Conservation (phyloP, 202 grass and related monocot genomes). For the Bolboschoenoplectus hybrid region DNA sequence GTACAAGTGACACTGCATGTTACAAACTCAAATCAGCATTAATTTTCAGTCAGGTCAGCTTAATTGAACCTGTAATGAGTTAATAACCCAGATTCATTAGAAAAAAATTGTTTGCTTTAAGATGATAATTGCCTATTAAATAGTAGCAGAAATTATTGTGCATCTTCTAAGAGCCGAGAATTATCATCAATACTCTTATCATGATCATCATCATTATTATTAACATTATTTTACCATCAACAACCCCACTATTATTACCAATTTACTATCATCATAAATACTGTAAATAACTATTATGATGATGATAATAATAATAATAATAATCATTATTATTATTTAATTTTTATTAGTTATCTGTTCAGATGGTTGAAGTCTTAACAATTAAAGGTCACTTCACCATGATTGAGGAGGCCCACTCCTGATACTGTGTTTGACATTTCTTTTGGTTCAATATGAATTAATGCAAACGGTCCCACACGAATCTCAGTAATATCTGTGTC, state of each 20-base stretch:
- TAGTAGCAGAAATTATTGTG: neutral
- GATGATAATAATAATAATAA: neutral
- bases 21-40: neutral
- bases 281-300: neutral
- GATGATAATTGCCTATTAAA: neutral
- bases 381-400: neutral
- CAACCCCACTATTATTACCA: neutral
- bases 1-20: neutral
- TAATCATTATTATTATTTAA: neutral
- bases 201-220: neutral
- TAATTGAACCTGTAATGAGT: neutral
- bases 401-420: neutral
- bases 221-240: neutral
- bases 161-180: neutral
- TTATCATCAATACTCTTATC: neutral
- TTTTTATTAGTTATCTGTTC: neutral
- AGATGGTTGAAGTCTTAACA: neutral
- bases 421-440: neutral
- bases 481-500: conserved; percentile 21
- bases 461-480: neutral
- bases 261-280: conserved; percentile 17
- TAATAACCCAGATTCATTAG: neutral
- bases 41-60: neutral
- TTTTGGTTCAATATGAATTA: neutral
- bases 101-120: neutral